A percentile compares a stretch with the other conserved stretches of the same genome.
Conservation (phyloP, 2,329 filamentous ascomycete species). For the Sarocladium brachiariae region DNA sequence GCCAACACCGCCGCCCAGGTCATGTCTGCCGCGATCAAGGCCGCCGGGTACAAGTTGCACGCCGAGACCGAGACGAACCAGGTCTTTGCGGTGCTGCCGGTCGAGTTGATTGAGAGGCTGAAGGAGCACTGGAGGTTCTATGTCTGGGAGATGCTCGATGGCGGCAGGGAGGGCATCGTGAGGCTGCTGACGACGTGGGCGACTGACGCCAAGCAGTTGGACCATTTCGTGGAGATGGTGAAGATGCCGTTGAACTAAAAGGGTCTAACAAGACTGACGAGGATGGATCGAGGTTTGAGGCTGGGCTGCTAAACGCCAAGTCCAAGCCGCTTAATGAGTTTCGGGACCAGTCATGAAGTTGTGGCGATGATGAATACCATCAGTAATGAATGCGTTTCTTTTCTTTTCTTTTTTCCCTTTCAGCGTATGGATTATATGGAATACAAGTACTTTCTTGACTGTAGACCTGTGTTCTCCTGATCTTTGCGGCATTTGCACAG, state of each 20-base stretch:
- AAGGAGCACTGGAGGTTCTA: conserved; percentile 40
- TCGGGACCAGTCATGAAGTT: too few relatives aligned
- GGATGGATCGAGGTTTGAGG: too few relatives aligned
- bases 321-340: too few relatives aligned
- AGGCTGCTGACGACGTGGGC: conserved; percentile 45
- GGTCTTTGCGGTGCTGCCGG: conserved; percentile 39
- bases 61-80: conserved; percentile 44
- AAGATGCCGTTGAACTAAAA: conserved; percentile 12
- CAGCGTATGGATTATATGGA: too few relatives aligned
- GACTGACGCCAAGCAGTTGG: conserved; percentile 35
- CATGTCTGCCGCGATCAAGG: conserved; percentile 35
- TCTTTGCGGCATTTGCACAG: background rate
- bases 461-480: too few relatives aligned
- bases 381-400: too few relatives aligned
- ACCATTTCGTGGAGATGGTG: conserved; percentile 26
- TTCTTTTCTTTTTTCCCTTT: too few relatives aligned
- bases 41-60: conserved; percentile 32
- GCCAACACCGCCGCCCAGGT: conserved; percentile 37
- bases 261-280: too few relatives aligned
- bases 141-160: conserved; percentile 37
- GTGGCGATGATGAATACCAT: too few relatives aligned
- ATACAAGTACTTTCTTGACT: too few relatives aligned
- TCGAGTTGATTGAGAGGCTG: conserved; percentile 29
- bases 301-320: too few relatives aligned
- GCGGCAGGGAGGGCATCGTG: conserved; percentile 30